phyloP scores from a whole-genome alignment of 116 monocot species.

The Papilionanthe hybrid region DNA sequence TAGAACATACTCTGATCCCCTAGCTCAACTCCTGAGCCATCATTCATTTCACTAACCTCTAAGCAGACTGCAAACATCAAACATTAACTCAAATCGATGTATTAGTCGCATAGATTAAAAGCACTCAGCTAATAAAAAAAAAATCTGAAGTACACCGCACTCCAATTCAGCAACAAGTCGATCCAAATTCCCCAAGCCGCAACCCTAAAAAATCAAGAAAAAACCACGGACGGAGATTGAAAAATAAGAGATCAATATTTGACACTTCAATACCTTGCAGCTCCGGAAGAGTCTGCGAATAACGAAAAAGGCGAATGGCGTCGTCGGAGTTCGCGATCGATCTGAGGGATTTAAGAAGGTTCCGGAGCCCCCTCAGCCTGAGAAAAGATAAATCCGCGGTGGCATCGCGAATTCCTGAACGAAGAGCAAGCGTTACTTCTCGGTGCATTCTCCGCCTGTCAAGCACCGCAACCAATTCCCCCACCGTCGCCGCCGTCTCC shows the following conservation, averaged over 20 bases:
- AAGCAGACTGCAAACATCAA: too few species aligned
- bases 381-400: slow-evolving; percentile 89
- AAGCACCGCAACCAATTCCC: slow-evolving; percentile 53
- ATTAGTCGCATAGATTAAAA: too few species aligned
- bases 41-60: too few species aligned
- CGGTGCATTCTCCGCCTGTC: slow-evolving; percentile 51
- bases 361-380: slow-evolving; percentile 60
- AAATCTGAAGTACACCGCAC: neutral
- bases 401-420: slow-evolving; percentile 78
- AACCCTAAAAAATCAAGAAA: neutral
- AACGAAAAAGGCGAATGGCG: slow-evolving; percentile 54
- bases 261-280: slow-evolving; percentile 54
- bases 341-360: slow-evolving; percentile 65
- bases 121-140: too few species aligned
- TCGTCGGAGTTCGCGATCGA: slow-evolving; percentile 54
- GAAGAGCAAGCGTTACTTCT: slow-evolving; percentile 82
- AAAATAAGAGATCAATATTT: neutral
- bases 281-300: slow-evolving; percentile 63
- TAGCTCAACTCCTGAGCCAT: too few species aligned
- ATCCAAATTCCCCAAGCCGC: neutral
- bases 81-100: too few species aligned
- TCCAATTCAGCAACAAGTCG: neutral
- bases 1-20: too few species aligned
- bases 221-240: neutral
- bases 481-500: slow-evolving; percentile 24